Evolutionary conservation across 2,329 filamentous ascomycete genomes (phyloP), one percentile per base, ranked within the genome.

Genomic region (Cercospora zeae-maydis): DNA sequence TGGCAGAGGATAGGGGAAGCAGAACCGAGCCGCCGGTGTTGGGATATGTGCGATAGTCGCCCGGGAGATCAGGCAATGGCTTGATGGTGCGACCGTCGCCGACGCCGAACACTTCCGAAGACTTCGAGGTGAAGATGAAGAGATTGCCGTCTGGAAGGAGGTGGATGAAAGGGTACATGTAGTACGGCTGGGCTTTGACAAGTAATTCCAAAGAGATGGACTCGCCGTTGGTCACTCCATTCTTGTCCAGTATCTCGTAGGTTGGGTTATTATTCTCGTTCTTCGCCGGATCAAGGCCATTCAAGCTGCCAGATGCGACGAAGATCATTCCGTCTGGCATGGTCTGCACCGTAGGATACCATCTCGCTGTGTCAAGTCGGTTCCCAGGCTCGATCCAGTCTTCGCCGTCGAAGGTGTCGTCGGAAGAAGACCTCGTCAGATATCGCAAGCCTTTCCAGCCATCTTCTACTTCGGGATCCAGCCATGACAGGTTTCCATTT

Each of bases 31-130:
- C 84, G 1, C 86, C 87, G 68, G 89, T 86, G 7, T 88, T 81
- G 13, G 86, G 87, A 67, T 89, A 89, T 0, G 87, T 88, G n/a
- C 86, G 84, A 27, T 80, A 71, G 86, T 83, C 66, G 83, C 84
- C 71, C 86, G 87, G 85, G 49, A 88, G 85, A 66, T 87, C 84
- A 4, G 86, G 86, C 13, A 89, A 76, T 0, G 77, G 78, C 70
- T 80, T 82, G 61, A 80, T 77, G 0, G 86, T 87, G 13, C 79
- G 78, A 65, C 88, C 83, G 34, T 82, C 85, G 2, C 73, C 86
- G 73, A 30, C 84, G 80, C 60, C 86, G 78, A 69, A 87, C 75
- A 59, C 76, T 68, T 86, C 81, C 4, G 82, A 81, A 19, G 82
- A 82, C 70, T 84, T 86, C 34, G 84, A 76, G 14, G 79, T 78